phyloP scores from a whole-genome alignment of 2,329 filamentous ascomycete species.

The Zasmidium angulare region DNA sequence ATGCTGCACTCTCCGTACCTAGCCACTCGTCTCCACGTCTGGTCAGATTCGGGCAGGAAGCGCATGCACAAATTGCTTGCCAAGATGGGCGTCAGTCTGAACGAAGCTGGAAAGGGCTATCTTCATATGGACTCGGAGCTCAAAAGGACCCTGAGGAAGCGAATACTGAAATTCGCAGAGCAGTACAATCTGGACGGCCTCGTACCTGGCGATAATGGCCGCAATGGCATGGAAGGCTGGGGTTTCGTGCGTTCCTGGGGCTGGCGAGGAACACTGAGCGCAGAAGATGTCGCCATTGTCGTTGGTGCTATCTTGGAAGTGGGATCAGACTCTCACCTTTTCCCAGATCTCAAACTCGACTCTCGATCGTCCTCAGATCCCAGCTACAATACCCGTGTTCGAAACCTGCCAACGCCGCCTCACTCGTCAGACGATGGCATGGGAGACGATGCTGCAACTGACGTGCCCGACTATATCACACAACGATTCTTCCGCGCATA shows the following conservation, averaged over 20 bases:
- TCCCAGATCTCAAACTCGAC: slow-evolving; percentile 19
- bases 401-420: slow-evolving; percentile 34
- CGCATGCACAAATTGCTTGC: slow-evolving; percentile 90
- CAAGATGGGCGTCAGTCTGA: slow-evolving; percentile 95
- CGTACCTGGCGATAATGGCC: slow-evolving; percentile 71
- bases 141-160: slow-evolving; percentile 80
- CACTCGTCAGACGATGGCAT: slow-evolving; percentile 33
- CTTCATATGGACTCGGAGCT: slow-evolving; percentile 98
- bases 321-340: slow-evolving; percentile 47
- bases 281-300: slow-evolving; percentile 90
- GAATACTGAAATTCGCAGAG: slow-evolving; percentile 86
- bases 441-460: slow-evolving; percentile 24
- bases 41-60: slow-evolving; percentile 86
- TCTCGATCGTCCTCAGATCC: slow-evolving; percentile 17
- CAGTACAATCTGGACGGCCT: slow-evolving; percentile 93
- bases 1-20: slow-evolving; percentile 98
- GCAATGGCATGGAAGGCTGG: slow-evolving; percentile 82
- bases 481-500: slow-evolving; percentile 60
- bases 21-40: slow-evolving; percentile 86
- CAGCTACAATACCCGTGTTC: slow-evolving; percentile 31
- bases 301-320: slow-evolving; percentile 91
- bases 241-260: slow-evolving; percentile 97
- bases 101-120: slow-evolving; percentile 92
- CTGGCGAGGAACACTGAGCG: slow-evolving; percentile 90
- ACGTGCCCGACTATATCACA: slow-evolving; percentile 47